Percentiles rank a stretch among this genome's conserved stretches.
Evolutionary conservation across 177 flowering plant species (phyloP).

Genomic region (Vitis hybrid): DNA sequence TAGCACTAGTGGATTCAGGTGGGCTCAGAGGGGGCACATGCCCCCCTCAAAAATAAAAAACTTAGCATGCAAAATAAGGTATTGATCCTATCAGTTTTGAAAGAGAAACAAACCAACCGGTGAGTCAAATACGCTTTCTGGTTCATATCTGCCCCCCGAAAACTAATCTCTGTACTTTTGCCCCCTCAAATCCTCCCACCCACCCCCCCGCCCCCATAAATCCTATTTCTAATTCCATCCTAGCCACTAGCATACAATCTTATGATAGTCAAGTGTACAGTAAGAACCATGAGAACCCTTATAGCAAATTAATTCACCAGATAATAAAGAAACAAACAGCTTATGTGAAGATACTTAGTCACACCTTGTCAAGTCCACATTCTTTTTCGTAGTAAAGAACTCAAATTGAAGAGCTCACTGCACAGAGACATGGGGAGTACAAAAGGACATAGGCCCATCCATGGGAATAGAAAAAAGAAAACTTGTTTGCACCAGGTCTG

Average conservation of each 20-base stretch:
- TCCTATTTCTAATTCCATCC: neutral
- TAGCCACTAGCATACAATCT: neutral
- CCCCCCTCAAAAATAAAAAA: too few species aligned
- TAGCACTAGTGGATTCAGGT: too few species aligned
- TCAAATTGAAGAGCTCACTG: constrained; percentile 94
- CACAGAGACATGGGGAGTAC: constrained; percentile 80
- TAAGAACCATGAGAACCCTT: neutral
- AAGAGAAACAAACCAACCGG: too few species aligned
- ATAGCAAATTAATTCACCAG: neutral
- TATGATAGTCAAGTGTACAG: neutral
- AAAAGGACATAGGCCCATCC: constrained; percentile 98
- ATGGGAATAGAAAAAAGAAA: constrained; percentile 90
- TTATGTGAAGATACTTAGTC: neutral
- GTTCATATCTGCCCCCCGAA: too few species aligned
- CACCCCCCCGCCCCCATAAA: neutral
- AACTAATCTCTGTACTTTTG: too few species aligned
- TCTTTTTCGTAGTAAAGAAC: constrained; percentile 83
- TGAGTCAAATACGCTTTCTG: too few species aligned
- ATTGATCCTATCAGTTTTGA: too few species aligned
- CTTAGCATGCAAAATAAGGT: too few species aligned
- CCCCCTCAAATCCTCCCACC: too few species aligned
- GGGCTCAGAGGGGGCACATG: too few species aligned
- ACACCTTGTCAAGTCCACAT: constrained; percentile 90
- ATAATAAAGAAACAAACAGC: neutral
- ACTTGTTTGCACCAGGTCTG: constrained; percentile 92